Base-by-base conservation (phyloP, 768 basidiomycete species). In the Mycena pura region DNA sequence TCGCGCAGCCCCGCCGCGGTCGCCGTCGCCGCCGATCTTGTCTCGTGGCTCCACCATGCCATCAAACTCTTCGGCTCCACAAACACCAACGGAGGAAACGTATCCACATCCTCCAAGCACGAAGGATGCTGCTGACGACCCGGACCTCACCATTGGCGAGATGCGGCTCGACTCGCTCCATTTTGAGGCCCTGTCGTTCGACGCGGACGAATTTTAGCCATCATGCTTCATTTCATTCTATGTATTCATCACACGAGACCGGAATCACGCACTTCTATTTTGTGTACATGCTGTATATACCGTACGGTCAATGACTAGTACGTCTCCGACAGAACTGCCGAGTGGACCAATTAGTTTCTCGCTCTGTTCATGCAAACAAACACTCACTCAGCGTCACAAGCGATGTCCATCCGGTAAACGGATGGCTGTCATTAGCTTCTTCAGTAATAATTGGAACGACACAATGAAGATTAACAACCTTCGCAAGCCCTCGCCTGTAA, bases 381-480 rank as follows among this genome's bases (percentile, higher is more conserved):
- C 44, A 43, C 93, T 81, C 74, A 96, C 95, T 95, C 68, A 96
- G 76, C 28, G 93, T 87, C 22, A 93, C 85, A 41, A 96, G 79
- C 43, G 95, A 94, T 25, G 95, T 96, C 96, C 95, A 97, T 10
- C 96, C 96, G 11, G 96, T 97, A 78, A 98, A 99, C 0, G 96
- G 95, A 74, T 96, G 94, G 69, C 95, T 95, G 68, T 45, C 52
- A n/a, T n/a, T n/a, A 36, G 32, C 24, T 25, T 17, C 57, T n/a
- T 45, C 21, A 44, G 52, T 63, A 32, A 69, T 27, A n/a, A 36
- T 46, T 51, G 8, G 48, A 34, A n/a, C 14, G 24, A 24, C 21
- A 41, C 13, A 8, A 31, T 22, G 65, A 22, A 31, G 49, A 47
- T 6, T 19, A 50, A 80, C n/a, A 62, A 91, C 92, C 93, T 96